Percentiles rank a stretch among this genome's conserved stretches.
phyloP scores from a whole-genome alignment of 169 alveolate species.

The Babesia sp. region DNA sequence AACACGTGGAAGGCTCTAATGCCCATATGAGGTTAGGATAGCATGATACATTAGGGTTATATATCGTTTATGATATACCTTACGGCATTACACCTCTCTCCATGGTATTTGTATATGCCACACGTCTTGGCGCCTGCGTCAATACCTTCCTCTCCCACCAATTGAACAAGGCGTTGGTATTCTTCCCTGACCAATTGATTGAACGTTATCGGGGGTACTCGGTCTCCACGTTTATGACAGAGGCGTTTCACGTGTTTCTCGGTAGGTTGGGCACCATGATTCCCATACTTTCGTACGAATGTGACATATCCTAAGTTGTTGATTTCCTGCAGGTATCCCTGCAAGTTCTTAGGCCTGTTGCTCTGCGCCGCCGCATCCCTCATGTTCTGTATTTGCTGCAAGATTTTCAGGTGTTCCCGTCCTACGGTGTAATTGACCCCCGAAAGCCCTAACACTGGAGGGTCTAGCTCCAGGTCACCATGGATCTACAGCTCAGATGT shows the following conservation, averaged over 20 bases:
- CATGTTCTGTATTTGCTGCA: constrained; percentile 13
- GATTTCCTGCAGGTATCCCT: constrained; percentile 36
- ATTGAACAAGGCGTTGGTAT: background rate
- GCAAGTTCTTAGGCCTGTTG: constrained; percentile 27
- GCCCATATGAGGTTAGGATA: no score
- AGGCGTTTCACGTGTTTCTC: background rate
- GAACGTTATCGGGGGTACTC: constrained; percentile 40
- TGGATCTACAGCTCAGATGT: constrained; percentile 24
- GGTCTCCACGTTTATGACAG: constrained; percentile 29
- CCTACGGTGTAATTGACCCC: background rate
- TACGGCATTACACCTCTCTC: constrained; percentile 60
- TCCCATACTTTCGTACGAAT: constrained; percentile 1
- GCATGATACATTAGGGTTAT: background rate
- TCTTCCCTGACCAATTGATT: constrained; percentile 38
- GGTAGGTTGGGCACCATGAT: background rate
- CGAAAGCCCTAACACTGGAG: constrained; percentile 45
- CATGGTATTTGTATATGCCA: constrained; percentile 61
- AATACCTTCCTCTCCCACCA: constrained; percentile 1
- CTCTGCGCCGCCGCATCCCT: background rate
- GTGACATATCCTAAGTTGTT: constrained; percentile 15
- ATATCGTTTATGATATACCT: constrained; percentile 56
- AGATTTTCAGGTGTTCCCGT: constrained; percentile 6
- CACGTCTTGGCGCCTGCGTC: constrained; percentile 20
- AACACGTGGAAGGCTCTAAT: no score
- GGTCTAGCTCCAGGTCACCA: constrained; percentile 32